phyloP scores from a whole-genome alignment of 2,329 filamentous ascomycete genomes.

The Periglandula ipomoeae region DNA sequence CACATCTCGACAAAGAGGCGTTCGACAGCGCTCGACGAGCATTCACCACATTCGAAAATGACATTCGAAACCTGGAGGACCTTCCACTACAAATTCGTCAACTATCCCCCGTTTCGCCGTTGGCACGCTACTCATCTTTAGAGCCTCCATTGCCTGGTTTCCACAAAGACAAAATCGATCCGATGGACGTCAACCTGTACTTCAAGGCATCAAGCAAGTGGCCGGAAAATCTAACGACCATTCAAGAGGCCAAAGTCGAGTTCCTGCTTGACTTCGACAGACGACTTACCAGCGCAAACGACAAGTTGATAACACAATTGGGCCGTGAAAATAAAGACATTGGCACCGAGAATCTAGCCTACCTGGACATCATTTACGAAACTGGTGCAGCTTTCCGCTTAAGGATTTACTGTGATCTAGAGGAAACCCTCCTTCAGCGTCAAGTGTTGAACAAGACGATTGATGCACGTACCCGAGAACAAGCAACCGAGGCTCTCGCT shows the following conservation, averaged over 20 bases:
- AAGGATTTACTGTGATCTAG: conserved; percentile 81
- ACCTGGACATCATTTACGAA: conserved; percentile 71
- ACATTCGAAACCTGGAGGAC: conserved; percentile 70
- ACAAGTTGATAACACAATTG: conserved; percentile 55
- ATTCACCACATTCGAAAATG: conserved; percentile 64
- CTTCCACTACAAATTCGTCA: conserved; percentile 81
- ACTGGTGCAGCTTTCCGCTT: conserved; percentile 69
- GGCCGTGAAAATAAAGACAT: conserved; percentile 70
- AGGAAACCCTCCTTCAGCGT: conserved; percentile 72
- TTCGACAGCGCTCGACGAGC: conserved; percentile 64
- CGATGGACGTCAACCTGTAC: conserved; percentile 74
- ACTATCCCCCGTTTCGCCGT: conserved; percentile 61
- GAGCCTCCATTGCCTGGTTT: conserved; percentile 30
- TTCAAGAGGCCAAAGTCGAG: conserved; percentile 88
- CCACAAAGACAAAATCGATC: conserved; percentile 34
- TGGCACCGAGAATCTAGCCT: conserved; percentile 66
- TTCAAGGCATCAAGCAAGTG: conserved; percentile 91
- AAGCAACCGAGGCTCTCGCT: conserved; percentile 60
- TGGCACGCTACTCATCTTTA: conserved; percentile 65
- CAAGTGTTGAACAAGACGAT: conserved; percentile 64
- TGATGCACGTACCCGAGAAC: conserved; percentile 56
- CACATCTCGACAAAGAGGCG: conserved; percentile 38
- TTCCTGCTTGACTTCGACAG: conserved; percentile 72
- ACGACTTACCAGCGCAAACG: conserved; percentile 53
- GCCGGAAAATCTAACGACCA: conserved; percentile 85